Evolutionary conservation across 73 alveolate genomes (phyloP).

Genomic region (Paramecium caudatum): DNA sequence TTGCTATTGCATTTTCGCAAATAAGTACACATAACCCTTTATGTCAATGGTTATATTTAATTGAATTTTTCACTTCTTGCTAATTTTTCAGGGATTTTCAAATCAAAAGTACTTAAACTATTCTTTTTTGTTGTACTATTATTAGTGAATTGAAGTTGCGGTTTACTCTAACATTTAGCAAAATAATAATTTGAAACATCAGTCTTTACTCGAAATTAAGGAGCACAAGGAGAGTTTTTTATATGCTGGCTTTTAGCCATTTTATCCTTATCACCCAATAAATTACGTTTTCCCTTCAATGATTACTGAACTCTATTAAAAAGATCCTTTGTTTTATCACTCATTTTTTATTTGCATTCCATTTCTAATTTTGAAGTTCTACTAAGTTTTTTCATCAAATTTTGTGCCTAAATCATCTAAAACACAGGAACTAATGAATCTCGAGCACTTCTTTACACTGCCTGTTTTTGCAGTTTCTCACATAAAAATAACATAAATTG

Average conservation of each 20-base stretch:
- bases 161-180: no score
- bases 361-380: neutral
- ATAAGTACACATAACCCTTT: conserved; percentile 32
- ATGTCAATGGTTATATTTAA: conserved; percentile 11
- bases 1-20: neutral
- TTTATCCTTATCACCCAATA: neutral
- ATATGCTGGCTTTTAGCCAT: neutral
- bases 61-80: conserved; percentile 37
- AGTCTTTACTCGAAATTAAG: neutral
- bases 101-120: neutral
- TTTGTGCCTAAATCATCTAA: neutral
- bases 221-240: neutral
- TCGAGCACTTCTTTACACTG: conserved; percentile 15
- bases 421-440: neutral
- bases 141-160: no score
- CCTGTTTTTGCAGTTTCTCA: conserved; percentile 4
- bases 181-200: neutral
- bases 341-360: neutral
- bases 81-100: neutral
- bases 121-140: neutral
- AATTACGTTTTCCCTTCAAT: neutral
- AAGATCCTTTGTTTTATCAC: neutral
- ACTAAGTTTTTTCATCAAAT: conserved; percentile 22
- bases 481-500: neutral
- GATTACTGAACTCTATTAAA: neutral